Percentiles rank a stretch among this genome's conserved stretches.
These are phyloP conservation scores for Calonectria crousiana DNA, from an alignment of 2,329 filamentous ascomycete species.

Conservation along the genomic window DNA sequence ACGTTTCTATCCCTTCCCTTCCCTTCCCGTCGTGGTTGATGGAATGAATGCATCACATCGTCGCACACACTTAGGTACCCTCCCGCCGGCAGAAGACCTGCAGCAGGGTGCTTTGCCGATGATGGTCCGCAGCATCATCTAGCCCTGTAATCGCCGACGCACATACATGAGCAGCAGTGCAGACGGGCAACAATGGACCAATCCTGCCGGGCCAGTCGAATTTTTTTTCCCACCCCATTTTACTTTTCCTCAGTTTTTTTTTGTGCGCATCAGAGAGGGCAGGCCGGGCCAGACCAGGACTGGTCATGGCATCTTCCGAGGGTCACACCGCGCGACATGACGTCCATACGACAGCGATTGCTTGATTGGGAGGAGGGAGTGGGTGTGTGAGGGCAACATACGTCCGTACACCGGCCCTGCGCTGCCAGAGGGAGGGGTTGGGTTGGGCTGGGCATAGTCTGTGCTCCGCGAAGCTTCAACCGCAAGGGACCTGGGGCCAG, in stretches of 20 bases:
- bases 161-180: not conserved
- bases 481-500: not conserved
- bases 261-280: slow-evolving; percentile 16
- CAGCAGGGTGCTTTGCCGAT: slow-evolving; percentile 20
- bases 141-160: slow-evolving; percentile 10
- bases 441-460: not conserved
- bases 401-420: slow-evolving; percentile 4
- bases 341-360: slow-evolving; percentile 4
- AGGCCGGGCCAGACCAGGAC: not conserved
- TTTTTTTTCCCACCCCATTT: not conserved
- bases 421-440: slow-evolving; percentile 7
- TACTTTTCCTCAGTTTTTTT: not conserved
- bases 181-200: not conserved
- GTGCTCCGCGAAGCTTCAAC: slow-evolving; percentile 10
- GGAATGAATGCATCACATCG: slow-evolving; percentile 9
- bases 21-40: not conserved
- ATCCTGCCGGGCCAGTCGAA: not conserved
- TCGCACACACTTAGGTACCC: slow-evolving; percentile 8
- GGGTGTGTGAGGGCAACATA: slow-evolving; percentile 13
- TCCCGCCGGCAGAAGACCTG: slow-evolving; percentile 13
- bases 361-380: not conserved
- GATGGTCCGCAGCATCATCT: not conserved
- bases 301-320: slow-evolving; percentile 2
- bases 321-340: slow-evolving; percentile 15
- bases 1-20: slow-evolving; percentile 1